Conservation (phyloP, 2,329 filamentous ascomycete species). For the Phoma herbarum region DNA sequence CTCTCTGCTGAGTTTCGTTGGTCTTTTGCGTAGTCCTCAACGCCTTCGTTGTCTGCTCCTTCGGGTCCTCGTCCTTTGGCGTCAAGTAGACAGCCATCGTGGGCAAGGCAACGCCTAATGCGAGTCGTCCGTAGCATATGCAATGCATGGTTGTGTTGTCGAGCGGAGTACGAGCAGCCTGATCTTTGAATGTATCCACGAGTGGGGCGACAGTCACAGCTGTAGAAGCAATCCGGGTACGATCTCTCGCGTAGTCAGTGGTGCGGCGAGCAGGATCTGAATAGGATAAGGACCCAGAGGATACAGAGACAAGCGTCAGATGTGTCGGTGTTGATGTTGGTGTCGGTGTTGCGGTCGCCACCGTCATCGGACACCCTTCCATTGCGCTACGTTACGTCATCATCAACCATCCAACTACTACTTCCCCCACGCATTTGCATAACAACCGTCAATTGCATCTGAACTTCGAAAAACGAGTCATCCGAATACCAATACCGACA, state of each 20-base stretch:
- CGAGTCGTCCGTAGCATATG: conserved; percentile 18
- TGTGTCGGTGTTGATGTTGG: neutral
- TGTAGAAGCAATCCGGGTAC: too few species aligned
- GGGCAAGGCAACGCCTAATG: conserved; percentile 10
- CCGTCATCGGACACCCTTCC: conserved; percentile 7
- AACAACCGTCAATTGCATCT: neutral
- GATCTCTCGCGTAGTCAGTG: too few species aligned
- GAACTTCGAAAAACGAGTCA: neutral
- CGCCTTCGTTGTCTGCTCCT: neutral
- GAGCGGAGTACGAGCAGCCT: neutral
- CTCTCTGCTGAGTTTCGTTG: neutral
- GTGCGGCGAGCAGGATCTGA: too few species aligned
- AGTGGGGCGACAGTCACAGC: too few species aligned
- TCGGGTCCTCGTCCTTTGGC: conserved; percentile 2
- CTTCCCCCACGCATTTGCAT: neutral
- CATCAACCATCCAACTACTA: neutral
- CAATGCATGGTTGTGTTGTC: neutral
- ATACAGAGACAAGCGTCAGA: neutral
- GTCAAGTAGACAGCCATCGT: conserved; percentile 17
- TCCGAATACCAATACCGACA: neutral
- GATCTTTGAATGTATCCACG: neutral
- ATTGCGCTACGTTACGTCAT: conserved; percentile 14
- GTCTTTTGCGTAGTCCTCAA: neutral
- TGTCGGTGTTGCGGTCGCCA: conserved; percentile 1
- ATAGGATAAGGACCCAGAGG: neutral